phyloP scores from a whole-genome alignment of 148 eudicot genomes.

The Camellia japonica region DNA sequence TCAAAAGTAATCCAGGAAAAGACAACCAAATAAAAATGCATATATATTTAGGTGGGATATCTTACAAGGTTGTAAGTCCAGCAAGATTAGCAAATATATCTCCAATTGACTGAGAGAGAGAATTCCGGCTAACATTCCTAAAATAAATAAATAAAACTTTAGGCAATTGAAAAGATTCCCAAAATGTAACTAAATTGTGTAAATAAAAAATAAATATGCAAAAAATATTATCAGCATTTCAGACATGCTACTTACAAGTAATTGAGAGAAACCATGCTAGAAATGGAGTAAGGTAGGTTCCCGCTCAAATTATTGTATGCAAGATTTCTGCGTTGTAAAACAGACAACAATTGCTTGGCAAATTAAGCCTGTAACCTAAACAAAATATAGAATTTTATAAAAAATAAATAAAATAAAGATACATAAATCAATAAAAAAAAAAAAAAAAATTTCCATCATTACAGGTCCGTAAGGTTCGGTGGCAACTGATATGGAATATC shows the following conservation, averaged over 20 bases:
- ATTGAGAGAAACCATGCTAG: constrained; percentile 55
- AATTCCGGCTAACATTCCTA: constrained; percentile 81
- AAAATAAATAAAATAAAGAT: background rate
- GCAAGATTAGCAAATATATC: constrained; percentile 77
- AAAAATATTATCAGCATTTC: background rate
- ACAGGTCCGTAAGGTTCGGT: constrained; percentile 82
- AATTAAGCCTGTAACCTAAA: constrained; percentile 1
- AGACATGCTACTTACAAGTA: constrained; percentile 57
- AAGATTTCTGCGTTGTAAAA: constrained; percentile 63
- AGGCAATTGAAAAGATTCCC: constrained; percentile 19
- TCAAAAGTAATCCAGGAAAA: background rate
- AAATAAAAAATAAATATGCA: background rate
- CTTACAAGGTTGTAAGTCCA: constrained; percentile 72
- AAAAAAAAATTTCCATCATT: constrained; percentile 18
- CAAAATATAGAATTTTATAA: too few relatives aligned
- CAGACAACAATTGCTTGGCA: background rate
- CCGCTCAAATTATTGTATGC: constrained; percentile 76
- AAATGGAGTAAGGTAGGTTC: constrained; percentile 75
- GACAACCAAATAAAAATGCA: background rate
- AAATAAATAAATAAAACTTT: constrained; percentile 14
- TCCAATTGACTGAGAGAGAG: constrained; percentile 60
- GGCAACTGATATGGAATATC: constrained; percentile 82
- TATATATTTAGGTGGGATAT: background rate
- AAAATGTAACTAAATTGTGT: background rate
- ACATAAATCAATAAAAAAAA: background rate